These are phyloP conservation scores for Myochromella boudieri DNA, from an alignment of 768 basidiomycete genomes.

Conservation along the genomic window DNA sequence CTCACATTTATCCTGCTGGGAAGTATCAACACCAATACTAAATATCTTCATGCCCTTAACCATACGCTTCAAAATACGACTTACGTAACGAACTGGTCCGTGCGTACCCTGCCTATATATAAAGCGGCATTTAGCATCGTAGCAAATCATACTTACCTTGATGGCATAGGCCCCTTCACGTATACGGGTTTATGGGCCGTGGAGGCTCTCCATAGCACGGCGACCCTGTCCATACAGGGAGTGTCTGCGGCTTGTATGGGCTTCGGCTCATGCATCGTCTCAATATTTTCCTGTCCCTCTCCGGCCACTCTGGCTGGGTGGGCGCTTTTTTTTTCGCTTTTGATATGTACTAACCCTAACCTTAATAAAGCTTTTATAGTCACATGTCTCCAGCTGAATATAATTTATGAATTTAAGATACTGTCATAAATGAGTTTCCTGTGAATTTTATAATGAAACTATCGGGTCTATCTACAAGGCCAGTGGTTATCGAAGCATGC, in stretches of 20 bases:
- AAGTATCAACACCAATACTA: too few species aligned
- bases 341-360: conserved; percentile 45
- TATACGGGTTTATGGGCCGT: conserved; percentile 57
- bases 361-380: too few species aligned
- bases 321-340: conserved; percentile 29
- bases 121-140: conserved; percentile 14
- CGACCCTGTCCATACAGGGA: conserved; percentile 69
- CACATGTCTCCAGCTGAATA: too few species aligned
- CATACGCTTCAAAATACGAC: too few species aligned
- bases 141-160: conserved; percentile 50
- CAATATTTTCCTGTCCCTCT: conserved; percentile 64
- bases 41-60: too few species aligned
- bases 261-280: conserved; percentile 66
- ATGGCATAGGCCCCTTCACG: conserved; percentile 59
- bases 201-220: conserved; percentile 67
- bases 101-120: conserved; percentile 20
- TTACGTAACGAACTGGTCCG: conserved; percentile 29
- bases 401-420: not conserved
- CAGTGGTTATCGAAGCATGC: conserved; percentile 31
- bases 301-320: conserved; percentile 47
- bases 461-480: not conserved
- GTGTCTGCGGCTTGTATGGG: conserved; percentile 52
- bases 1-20: too few species aligned
- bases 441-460: not conserved
- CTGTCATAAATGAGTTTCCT: not conserved